Evolutionary conservation across 2,329 filamentous ascomycete genomes (phyloP), one percentile per base, ranked within the genome.

Genomic region (Aspergillus hortae): DNA sequence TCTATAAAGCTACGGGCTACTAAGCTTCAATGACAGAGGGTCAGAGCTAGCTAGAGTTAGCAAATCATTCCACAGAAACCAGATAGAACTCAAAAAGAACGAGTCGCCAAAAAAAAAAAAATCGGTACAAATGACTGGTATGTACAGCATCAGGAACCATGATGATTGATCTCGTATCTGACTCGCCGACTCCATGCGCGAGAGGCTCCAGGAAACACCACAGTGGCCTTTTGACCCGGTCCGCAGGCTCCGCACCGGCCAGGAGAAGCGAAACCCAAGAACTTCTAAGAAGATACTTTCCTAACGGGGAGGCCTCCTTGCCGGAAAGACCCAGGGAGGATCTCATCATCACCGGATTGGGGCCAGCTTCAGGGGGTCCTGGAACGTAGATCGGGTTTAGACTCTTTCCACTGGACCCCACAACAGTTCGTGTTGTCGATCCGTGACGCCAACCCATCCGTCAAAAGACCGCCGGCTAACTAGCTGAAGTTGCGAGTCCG

Each of bases 371-470:
- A 51, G 44, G 52, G 54, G 51, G 19, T 19, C 53, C 40, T 19
- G 45, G 48, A 47, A 41, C 42, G 56, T 54, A 54, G 56, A 58
- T 58, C 54, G 48, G 42, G 48, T 44, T 50, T 54, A 38, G 14
- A 38, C 35, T 35, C 44, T 33, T n/a, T 25, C 40, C 45, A 33
- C 41, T 51, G 15, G 46, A 54, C 57, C 46, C 57, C 57, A 59
- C 57, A 54, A 23, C 42, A 48, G 55, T 53, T 59, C 49, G 38
- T 33, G 51, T 38, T 6, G 56, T 49, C 50, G 56, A 56, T 57
- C 55, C 54, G 53, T 46, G 48, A n/a, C 14, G 35, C 35, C 35
- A 38, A 15, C n/a, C 35, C 35, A 17, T 38, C 35, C 27, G 27
- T 30, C 27, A 30, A 38, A 15, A 4, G 23, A 38, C 35, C 35